Evolutionary conservation across 768 basidiomycete species (phyloP).

Genomic region (Leucocoprinus leucothites): DNA sequence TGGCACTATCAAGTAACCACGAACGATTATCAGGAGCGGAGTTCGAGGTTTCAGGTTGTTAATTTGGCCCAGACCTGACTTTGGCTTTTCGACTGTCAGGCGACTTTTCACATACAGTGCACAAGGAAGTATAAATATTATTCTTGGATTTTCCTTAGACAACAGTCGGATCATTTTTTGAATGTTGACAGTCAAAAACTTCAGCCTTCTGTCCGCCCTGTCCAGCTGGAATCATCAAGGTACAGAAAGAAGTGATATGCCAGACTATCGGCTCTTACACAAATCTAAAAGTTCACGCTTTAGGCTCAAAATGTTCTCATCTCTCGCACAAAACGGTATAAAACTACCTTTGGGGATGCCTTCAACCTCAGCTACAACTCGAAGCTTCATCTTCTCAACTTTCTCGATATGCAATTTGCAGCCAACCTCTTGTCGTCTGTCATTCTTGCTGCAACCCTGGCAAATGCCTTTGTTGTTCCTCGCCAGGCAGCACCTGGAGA

Average conservation of each 20-base stretch:
- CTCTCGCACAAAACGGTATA: background rate
- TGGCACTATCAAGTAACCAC: too few relatives aligned
- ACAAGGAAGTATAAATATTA: too few relatives aligned
- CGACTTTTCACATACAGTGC: too few relatives aligned
- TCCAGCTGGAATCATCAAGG: background rate
- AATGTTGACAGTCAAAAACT: background rate
- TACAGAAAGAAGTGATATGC: background rate
- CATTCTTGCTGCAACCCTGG: constrained; percentile 5
- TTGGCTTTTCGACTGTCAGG: too few relatives aligned
- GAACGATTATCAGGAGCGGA: too few relatives aligned
- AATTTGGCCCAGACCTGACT: too few relatives aligned
- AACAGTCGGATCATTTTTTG: background rate
- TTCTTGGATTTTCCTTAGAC: too few relatives aligned
- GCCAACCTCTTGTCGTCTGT: background rate
- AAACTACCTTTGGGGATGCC: background rate
- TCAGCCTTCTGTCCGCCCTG: background rate
- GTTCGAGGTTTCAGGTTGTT: too few relatives aligned
- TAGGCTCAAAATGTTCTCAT: background rate
- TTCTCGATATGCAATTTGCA: constrained; percentile 1
- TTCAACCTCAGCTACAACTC: constrained; percentile 3
- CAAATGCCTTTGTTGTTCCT: constrained; percentile 8
- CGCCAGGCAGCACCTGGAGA: constrained; percentile 21
- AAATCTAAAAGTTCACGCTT: too few relatives aligned
- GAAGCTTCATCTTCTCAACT: background rate
- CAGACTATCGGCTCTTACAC: background rate